These are phyloP conservation scores for Floccularia luteovirens DNA, from an alignment of 768 basidiomycete species.

Conservation along the genomic window DNA sequence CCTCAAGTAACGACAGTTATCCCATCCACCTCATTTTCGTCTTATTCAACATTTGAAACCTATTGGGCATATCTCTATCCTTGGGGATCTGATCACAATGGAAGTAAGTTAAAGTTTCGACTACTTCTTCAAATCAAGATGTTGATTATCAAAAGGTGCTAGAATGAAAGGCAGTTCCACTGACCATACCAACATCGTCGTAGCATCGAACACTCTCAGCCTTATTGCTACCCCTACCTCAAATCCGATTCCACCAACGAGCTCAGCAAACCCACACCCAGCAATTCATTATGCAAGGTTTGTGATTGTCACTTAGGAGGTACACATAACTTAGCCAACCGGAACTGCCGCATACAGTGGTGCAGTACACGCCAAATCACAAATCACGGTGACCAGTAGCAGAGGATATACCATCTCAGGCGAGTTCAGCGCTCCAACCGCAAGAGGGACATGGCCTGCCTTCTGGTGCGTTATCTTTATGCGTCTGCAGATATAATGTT, in stretches of 20 bases:
- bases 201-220: constrained; percentile 27
- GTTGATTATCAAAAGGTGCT: constrained; percentile 21
- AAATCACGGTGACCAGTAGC: constrained; percentile 30
- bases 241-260: constrained; percentile 28
- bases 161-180: constrained; percentile 33
- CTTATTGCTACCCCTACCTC: constrained; percentile 34
- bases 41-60: constrained; percentile 25
- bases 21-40: constrained; percentile 30
- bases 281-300: constrained; percentile 35
- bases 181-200: constrained; percentile 29
- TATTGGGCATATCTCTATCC: constrained; percentile 38
- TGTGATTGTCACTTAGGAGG: neutral
- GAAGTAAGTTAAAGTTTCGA: constrained; percentile 29
- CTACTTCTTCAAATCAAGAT: neutral
- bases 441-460: constrained; percentile 34
- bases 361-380: constrained; percentile 31
- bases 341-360: constrained; percentile 17
- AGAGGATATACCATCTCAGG: constrained; percentile 30
- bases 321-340: neutral
- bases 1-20: constrained; percentile 28
- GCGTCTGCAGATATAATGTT: neutral
- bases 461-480: constrained; percentile 23
- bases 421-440: constrained; percentile 34
- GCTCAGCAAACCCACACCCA: constrained; percentile 29
- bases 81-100: constrained; percentile 40